Evolutionary conservation across 495 filamentous ascomycete species (phyloP), one percentile per base, ranked within the genome.

Genomic region (Collariella sp.): DNA sequence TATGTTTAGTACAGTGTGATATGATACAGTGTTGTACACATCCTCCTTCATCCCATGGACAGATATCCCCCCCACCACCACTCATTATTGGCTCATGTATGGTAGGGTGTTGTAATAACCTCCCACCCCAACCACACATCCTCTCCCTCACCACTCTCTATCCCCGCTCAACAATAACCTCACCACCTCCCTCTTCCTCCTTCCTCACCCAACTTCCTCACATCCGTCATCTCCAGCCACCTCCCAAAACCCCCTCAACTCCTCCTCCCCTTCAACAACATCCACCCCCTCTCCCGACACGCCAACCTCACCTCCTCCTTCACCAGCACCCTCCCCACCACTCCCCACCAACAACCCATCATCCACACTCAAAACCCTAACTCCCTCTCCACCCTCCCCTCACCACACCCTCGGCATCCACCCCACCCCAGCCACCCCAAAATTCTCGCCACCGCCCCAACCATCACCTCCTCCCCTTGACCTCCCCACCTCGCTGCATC

Each of bases 321-420:
- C 11, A 68, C 67, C 11, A 77, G 57, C 19, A 49, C 62, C 2
- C 36, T 22, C 66, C 5, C 70, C 73, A 1, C 75, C 73, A 1
- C 61, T 68, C 26, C 56, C 39, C 16, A 59, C 36, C 7, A 77
- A 23, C 58, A 74, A 47, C 34, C 45, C 49, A 49, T 75, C 65
- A 48, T 77, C 67, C 39, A 13, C 54, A 80, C 77, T 43, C 80
- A 74, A 52, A 78, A 77, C 38, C 78, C 74, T 62, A 83, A 68
- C 50, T 67, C 65, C 18, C 33, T 39, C 18, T 49, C 15, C 23
- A 64, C 51, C 33, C 47, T 26, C 1, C 19, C 6, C 6, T 9
- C 38, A 54, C 20, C 55, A 52, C 0, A 22, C 64, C 7, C 59
- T n/a, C 19, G 48, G 54, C 31, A 72, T 72, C 70, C 69, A 73